Evolutionary conservation across 73 alveolate species (phyloP).

Genomic region (Paramecium sexaurelia): DNA sequence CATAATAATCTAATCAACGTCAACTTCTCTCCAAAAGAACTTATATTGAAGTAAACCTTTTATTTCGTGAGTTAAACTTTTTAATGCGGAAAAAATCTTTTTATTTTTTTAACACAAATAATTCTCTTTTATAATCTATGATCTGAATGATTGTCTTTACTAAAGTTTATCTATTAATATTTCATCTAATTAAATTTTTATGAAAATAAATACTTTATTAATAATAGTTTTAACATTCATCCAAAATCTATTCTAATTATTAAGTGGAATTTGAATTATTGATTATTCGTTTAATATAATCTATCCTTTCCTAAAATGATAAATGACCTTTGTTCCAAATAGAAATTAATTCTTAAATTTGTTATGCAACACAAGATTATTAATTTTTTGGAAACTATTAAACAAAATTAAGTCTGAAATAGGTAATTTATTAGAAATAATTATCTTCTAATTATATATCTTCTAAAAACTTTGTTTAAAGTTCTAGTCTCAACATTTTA

Average conservation of each 20-base stretch:
- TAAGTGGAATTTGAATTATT: neutral
- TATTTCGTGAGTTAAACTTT: neutral
- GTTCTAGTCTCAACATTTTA: neutral
- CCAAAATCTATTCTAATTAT: neutral
- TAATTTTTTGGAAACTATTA: neutral
- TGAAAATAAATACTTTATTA: neutral
- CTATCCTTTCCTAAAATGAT: neutral
- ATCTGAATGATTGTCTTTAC: neutral
- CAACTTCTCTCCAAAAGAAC: neutral
- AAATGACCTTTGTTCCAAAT: neutral
- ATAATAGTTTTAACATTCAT: neutral
- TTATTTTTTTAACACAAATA: neutral
- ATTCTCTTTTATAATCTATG: neutral
- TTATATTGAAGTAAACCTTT: neutral
- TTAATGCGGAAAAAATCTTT: neutral
- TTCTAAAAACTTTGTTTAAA: neutral
- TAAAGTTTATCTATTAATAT: neutral
- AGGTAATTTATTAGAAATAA: neutral
- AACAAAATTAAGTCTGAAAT: neutral
- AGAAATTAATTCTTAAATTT: neutral
- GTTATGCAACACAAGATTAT: neutral
- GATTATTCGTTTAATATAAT: neutral
- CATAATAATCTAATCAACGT: neutral
- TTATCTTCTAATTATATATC: neutral
- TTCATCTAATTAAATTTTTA: neutral